A percentile compares a stretch with the other conserved stretches of the same genome.
These are phyloP conservation scores for Exophiala bonariae DNA, from an alignment of 2,329 filamentous ascomycete species.

Conservation along the genomic window DNA sequence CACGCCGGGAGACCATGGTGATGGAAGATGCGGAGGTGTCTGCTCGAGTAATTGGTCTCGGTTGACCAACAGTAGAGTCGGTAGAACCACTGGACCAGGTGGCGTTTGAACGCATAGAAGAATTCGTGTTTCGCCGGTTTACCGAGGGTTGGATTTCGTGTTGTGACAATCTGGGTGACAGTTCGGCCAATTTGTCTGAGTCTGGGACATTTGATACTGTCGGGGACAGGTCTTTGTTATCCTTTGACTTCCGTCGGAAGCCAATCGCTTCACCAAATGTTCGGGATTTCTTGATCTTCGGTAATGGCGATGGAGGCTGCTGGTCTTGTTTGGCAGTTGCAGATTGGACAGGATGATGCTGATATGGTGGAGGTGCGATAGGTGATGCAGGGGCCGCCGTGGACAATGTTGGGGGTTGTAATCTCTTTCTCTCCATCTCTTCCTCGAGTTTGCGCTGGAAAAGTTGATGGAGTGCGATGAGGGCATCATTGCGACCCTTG, in stretches of 20 bases:
- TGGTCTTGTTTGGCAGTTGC: too few relatives aligned
- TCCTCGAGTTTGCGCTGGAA: constrained; percentile 15
- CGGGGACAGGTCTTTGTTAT: background rate
- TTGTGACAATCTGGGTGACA: constrained; percentile 5
- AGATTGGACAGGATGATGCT: background rate
- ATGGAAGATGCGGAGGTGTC: background rate
- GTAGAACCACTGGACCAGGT: constrained; percentile 11
- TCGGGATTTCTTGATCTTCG: constrained; percentile 7
- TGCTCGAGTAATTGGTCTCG: background rate
- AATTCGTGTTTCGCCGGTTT: constrained; percentile 6
- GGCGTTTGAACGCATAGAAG: constrained; percentile 7
- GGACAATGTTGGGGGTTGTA: too few relatives aligned
- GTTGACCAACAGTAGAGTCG: background rate
- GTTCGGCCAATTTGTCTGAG: too few relatives aligned
- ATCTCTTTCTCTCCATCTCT: constrained; percentile 15
- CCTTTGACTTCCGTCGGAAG: constrained; percentile 9
- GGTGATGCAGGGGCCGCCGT: too few relatives aligned
- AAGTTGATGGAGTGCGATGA: constrained; percentile 10
- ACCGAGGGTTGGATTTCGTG: constrained; percentile 3
- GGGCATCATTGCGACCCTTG: constrained; percentile 11
- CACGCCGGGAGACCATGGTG: constrained; percentile 2
- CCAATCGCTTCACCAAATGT: constrained; percentile 2
- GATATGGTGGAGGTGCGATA: constrained; percentile 1
- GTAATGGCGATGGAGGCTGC: too few relatives aligned
- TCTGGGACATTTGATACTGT: too few relatives aligned